Conservation (phyloP, 2,329 filamentous ascomycete genomes). For the Achaetomium macrosporum region DNA sequence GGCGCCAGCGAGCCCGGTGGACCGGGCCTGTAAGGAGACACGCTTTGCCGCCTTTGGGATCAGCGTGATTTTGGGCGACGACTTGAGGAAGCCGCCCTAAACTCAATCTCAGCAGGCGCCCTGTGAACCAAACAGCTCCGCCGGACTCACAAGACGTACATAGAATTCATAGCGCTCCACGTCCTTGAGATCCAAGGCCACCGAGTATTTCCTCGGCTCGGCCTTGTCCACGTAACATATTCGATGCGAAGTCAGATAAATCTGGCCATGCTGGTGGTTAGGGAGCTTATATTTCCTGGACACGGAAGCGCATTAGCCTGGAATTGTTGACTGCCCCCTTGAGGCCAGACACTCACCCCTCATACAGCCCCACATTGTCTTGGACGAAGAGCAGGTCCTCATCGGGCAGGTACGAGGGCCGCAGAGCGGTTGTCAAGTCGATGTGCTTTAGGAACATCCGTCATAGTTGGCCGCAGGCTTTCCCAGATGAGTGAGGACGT, state of each 20-base stretch:
- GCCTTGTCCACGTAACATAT: slow-evolving; percentile 90
- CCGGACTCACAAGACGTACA: slow-evolving; percentile 37
- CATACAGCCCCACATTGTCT: slow-evolving; percentile 94
- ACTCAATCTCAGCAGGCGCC: slow-evolving; percentile 20
- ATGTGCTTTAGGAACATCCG: slow-evolving; percentile 97
- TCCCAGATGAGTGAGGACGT: slow-evolving; percentile 16
- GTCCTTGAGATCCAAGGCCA: slow-evolving; percentile 82
- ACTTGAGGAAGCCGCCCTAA: slow-evolving; percentile 86
- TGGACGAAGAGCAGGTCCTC: slow-evolving; percentile 95
- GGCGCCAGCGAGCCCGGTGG: slow-evolving; percentile 41
- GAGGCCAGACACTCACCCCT: slow-evolving; percentile 63
- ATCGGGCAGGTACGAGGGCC: slow-evolving; percentile 86
- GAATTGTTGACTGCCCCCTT: background rate
- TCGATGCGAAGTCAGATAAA: slow-evolving; percentile 92
- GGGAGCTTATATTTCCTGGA: slow-evolving; percentile 88
- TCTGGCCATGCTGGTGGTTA: slow-evolving; percentile 89
- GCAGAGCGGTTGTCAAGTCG: slow-evolving; percentile 92
- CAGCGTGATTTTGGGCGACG: slow-evolving; percentile 86
- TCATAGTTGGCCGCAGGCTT: slow-evolving; percentile 39
- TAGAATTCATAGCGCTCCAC: slow-evolving; percentile 89
- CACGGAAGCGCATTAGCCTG: slow-evolving; percentile 5
- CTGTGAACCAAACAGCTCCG: background rate
- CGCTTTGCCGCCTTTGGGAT: slow-evolving; percentile 73
- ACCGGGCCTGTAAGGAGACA: slow-evolving; percentile 51
- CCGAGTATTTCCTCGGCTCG: slow-evolving; percentile 77